phyloP scores from a whole-genome alignment of 148 eudicot genomes.

The Dysphania ambrosioides region DNA sequence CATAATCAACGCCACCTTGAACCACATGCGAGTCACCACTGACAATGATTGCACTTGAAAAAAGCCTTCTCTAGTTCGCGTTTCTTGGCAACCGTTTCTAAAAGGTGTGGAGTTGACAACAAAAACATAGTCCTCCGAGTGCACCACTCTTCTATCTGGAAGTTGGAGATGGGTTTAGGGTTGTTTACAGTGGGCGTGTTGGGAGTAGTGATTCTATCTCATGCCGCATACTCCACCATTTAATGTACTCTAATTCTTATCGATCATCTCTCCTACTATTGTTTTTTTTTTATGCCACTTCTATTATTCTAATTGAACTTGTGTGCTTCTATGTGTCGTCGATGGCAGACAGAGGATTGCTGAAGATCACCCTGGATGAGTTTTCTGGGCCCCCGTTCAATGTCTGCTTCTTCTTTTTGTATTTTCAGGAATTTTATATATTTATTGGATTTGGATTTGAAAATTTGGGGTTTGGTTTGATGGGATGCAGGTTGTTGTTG shows the following conservation, averaged over 20 bases:
- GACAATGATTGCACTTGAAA: no score
- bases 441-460: conserved; percentile 5
- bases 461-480: conserved; percentile 15
- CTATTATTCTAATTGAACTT: no score
- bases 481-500: conserved; percentile 52
- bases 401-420: conserved; percentile 34
- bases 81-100: no score
- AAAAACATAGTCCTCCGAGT: no score
- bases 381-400: conserved; percentile 69
- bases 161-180: conserved; percentile 46
- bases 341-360: conserved; percentile 66
- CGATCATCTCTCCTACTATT: neutral
- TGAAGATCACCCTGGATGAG: conserved; percentile 82
- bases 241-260: conserved; percentile 44
- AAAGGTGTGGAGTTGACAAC: no score
- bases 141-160: no score
- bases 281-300: neutral
- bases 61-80: no score
- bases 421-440: neutral
- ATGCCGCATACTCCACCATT: conserved; percentile 79
- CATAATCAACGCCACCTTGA: no score
- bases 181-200: conserved; percentile 54
- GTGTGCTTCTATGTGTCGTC: neutral
- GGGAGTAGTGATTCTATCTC: conserved; percentile 64
- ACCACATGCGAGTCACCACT: no score